Conservation (phyloP, 345 rosid genomes). For the Boechera stricta region DNA sequence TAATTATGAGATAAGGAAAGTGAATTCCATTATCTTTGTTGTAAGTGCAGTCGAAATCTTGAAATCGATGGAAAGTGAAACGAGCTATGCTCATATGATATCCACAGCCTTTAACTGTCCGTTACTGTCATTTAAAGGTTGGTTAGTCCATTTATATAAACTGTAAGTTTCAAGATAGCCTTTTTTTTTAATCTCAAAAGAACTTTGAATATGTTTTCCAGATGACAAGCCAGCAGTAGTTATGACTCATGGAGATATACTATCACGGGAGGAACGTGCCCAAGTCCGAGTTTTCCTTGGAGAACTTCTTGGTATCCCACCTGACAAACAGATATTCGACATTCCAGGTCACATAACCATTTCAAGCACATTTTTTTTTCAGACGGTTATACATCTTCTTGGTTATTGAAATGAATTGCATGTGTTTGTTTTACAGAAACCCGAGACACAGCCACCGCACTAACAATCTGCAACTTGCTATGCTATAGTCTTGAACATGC, state of each 20-base stretch:
- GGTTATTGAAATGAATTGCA: conserved; percentile 14
- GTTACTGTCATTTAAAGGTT: conserved; percentile 76
- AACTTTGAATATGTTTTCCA: conserved; percentile 39
- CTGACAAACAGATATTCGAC: conserved; percentile 74
- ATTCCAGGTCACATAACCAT: conserved; percentile 62
- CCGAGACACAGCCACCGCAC: conserved; percentile 56
- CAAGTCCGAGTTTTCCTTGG: conserved; percentile 62
- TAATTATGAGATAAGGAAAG: conserved; percentile 48
- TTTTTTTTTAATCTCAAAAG: not conserved
- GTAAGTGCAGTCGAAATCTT: conserved; percentile 62
- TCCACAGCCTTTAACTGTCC: conserved; percentile 57
- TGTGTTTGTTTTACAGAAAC: conserved; percentile 56
- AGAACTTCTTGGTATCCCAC: conserved; percentile 72
- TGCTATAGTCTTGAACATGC: conserved; percentile 79
- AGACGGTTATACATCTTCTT: not conserved
- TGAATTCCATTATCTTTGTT: conserved; percentile 75
- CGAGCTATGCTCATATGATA: conserved; percentile 49
- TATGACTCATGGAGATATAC: conserved; percentile 83
- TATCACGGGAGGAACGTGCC: conserved; percentile 61
- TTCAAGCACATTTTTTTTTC: not conserved
- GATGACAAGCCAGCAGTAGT: conserved; percentile 90
- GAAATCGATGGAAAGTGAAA: conserved; percentile 55
- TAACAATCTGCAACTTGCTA: conserved; percentile 63
- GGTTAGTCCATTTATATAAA: not conserved
- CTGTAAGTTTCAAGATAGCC: not conserved